Conservation (phyloP, 2,329 filamentous ascomycete species). For the Zasmidium citrigriseum region DNA sequence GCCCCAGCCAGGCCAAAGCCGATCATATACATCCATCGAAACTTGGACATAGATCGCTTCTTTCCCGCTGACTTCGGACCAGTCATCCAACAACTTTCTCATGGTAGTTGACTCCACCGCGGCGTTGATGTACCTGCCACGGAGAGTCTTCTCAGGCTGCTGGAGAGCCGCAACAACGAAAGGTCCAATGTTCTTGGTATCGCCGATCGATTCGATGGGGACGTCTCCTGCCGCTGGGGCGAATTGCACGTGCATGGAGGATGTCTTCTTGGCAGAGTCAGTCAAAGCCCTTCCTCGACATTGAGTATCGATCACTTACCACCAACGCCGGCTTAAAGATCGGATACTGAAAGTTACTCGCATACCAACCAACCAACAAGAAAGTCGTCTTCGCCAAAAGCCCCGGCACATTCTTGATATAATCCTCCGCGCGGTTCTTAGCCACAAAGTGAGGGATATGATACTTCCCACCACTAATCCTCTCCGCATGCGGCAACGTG, state of each 20-base stretch:
- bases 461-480: conserved; percentile 40
- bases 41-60: neutral
- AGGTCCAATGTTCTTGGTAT: neutral
- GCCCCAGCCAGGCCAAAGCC: neutral
- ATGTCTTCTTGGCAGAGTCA: neutral
- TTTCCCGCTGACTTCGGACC: neutral
- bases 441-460: neutral
- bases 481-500: conserved; percentile 35
- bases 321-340: neutral
- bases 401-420: neutral
- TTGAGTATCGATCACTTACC: neutral
- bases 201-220: neutral
- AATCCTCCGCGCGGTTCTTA: neutral
- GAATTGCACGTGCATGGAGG: neutral
- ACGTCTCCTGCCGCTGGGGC: neutral
- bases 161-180: neutral
- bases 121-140: neutral
- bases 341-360: neutral
- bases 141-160: neutral
- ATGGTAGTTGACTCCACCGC: neutral
- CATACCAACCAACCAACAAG: neutral
- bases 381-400: neutral
- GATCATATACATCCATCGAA: neutral
- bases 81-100: neutral
- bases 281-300: neutral